phyloP scores from a whole-genome alignment of 1,284 basidiomycete species.

The Trichosporon sp. region DNA sequence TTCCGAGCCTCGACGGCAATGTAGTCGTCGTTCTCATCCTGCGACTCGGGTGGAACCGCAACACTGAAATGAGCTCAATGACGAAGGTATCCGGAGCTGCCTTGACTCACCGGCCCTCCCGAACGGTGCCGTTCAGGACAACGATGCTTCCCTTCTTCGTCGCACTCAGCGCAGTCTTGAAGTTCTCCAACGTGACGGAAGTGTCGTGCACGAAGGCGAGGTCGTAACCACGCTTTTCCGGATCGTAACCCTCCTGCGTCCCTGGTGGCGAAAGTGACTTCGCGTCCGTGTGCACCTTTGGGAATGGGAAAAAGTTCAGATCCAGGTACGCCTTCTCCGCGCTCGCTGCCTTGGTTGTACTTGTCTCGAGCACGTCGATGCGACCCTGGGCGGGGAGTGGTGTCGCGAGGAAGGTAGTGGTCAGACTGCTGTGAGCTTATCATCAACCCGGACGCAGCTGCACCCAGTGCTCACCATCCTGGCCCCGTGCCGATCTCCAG shows the following conservation, averaged over 20 bases:
- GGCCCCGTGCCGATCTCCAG: constrained; percentile 51
- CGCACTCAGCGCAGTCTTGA: constrained; percentile 40
- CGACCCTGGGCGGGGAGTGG: constrained; percentile 45
- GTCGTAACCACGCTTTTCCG: constrained; percentile 43
- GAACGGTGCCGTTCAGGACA: constrained; percentile 48
- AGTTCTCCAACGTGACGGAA: constrained; percentile 46
- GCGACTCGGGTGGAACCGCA: constrained; percentile 28
- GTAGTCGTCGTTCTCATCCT: constrained; percentile 36
- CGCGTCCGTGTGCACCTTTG: constrained; percentile 44
- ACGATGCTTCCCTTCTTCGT: constrained; percentile 46
- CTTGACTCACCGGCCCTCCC: constrained; percentile 42
- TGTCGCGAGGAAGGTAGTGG: constrained; percentile 45
- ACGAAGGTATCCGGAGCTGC: too few species aligned
- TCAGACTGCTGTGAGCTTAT: constrained; percentile 35
- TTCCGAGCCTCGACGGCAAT: constrained; percentile 38
- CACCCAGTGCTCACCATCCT: constrained; percentile 39
- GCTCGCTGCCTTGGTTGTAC: constrained; percentile 41
- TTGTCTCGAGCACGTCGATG: constrained; percentile 51
- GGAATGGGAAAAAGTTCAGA: constrained; percentile 49
- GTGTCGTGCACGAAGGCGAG: constrained; percentile 53
- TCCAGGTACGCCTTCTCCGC: constrained; percentile 48
- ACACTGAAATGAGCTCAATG: constrained; percentile 18
- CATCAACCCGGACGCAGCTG: background rate
- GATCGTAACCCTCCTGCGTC: constrained; percentile 28
- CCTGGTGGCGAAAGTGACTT: constrained; percentile 39